phyloP scores from a whole-genome alignment of 495 filamentous ascomycete species.

The Trichocladium uniseriatum region DNA sequence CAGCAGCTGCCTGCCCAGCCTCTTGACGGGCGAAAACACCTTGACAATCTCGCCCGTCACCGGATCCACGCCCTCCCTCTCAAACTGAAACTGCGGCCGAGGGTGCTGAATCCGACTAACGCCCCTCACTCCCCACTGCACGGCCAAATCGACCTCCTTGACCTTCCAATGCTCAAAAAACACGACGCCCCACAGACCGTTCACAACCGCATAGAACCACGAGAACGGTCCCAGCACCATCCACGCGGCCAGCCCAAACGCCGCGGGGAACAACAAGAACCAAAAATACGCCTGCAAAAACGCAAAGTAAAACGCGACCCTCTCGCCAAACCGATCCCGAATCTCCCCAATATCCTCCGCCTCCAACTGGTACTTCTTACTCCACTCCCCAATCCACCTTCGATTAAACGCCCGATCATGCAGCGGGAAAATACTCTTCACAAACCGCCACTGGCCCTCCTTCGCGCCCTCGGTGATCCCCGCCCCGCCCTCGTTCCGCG shows the following conservation, averaged over 20 bases:
- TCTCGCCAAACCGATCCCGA: slow-evolving; percentile 83
- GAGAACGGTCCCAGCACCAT: slow-evolving; percentile 78
- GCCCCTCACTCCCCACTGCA: slow-evolving; percentile 85
- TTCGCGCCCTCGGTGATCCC: slow-evolving; percentile 56
- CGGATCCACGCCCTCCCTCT: slow-evolving; percentile 65
- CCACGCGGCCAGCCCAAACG: slow-evolving; percentile 74
- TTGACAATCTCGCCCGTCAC: slow-evolving; percentile 75
- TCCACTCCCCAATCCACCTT: slow-evolving; percentile 84
- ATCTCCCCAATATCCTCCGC: slow-evolving; percentile 73
- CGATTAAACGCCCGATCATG: slow-evolving; percentile 85
- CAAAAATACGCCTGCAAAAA: slow-evolving; percentile 89
- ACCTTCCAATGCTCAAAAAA: slow-evolving; percentile 98
- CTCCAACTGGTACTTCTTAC: slow-evolving; percentile 66
- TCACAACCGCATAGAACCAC: slow-evolving; percentile 69
- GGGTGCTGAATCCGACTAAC: slow-evolving; percentile 74
- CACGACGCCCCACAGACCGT: slow-evolving; percentile 75
- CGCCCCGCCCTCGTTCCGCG: slow-evolving; percentile 73
- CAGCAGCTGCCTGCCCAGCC: slow-evolving; percentile 68
- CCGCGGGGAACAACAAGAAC: slow-evolving; percentile 76
- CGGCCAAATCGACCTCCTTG: slow-evolving; percentile 80
- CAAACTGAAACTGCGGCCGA: slow-evolving; percentile 67
- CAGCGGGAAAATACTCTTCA: slow-evolving; percentile 76
- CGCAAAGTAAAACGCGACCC: slow-evolving; percentile 92
- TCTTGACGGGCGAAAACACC: slow-evolving; percentile 68
- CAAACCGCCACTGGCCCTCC: slow-evolving; percentile 74